Evolutionary conservation across 2,329 filamentous ascomycete species (phyloP), one percentile per base, ranked within the genome.

Genomic region (Torrubiella hemipterigena): DNA sequence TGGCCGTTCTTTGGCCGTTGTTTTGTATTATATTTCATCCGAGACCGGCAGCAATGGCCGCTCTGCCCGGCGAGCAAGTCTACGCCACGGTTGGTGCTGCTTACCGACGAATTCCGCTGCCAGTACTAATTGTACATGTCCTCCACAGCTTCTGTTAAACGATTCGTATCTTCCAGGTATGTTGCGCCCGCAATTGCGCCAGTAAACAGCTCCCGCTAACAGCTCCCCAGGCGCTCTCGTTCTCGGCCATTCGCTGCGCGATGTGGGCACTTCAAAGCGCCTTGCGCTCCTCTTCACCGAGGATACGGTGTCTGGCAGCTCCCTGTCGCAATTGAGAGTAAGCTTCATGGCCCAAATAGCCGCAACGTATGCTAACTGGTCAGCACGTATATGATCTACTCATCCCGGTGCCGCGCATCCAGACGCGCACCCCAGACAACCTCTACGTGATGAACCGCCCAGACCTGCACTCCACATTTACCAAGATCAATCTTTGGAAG

Each of bases 401-500:
- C 37, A 80, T 96, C 40, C 79, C 87, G 19, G 84, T 96, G 34
- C 70, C 79, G 33, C 76, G 78, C 40, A 77, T 95, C 49, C 72
- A 71, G 40, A 96, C 87, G 53, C 67, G 72, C 36, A 73, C 71
- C 26, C 81, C 83, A 4, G 76, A 75, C 35, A 96, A 96, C 49
- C 73, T 98, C 34, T 77, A 80, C 54, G 71, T 96, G 34, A 95
- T 98, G 87, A 77, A 86, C 52, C 82, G 91, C 32, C 72, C 77
- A 40, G 91, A 98, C 50, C 69, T 98, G 30, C 77, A 89, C 49
- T 89, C 86, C 17, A 82, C 87, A 40, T 96, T 96, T 51, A 96
- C 91, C 43, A 98, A 98, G 63, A 87, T 98, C 57, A 77, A 84
- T 42, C 67, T 98, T 13, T 98, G 91, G 91, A 82, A 79, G 42